A percentile compares a stretch with the other conserved stretches of the same genome.
Evolutionary conservation across 352 stramenopile genomes (phyloP).

Genomic region (Blastocystis sp.): DNA sequence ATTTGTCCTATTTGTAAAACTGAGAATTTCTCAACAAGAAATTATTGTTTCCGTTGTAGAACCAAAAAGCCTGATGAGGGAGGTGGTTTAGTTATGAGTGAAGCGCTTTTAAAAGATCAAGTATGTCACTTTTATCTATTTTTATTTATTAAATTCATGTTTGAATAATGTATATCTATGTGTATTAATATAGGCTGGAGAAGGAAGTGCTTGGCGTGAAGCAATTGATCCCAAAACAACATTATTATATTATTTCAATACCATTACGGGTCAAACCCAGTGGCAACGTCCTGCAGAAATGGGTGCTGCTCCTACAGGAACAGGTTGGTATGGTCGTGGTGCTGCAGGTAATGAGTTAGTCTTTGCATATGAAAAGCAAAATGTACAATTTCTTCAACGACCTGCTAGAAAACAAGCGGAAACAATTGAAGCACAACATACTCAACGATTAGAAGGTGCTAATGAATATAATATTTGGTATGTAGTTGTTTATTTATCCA

Average conservation of each 20-base stretch:
- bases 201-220: conserved; percentile 54
- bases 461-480: conserved; percentile 87
- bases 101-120: conserved; percentile 27
- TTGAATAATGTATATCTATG: not conserved
- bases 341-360: conserved; percentile 52
- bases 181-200: conserved; percentile 14
- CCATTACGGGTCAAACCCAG: conserved; percentile 57
- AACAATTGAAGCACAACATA: conserved; percentile 59
- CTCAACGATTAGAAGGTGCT: conserved; percentile 58
- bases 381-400: conserved; percentile 57
- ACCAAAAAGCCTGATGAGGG: conserved; percentile 30
- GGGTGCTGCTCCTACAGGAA: conserved; percentile 62
- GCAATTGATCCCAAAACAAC: conserved; percentile 62
- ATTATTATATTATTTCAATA: conserved; percentile 79
- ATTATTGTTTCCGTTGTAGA: conserved; percentile 32
- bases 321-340: conserved; percentile 73
- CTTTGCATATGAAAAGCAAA: conserved; percentile 58
- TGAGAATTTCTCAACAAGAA: conserved; percentile 28
- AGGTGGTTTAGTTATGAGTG: conserved; percentile 26
- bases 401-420: conserved; percentile 69
- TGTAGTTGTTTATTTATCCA: too few species aligned
- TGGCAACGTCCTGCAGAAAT: conserved; percentile 69
- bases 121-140: not conserved
- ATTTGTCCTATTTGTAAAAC: conserved; percentile 35
- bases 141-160: too few species aligned